Base-by-base conservation (phyloP, 148 eudicot genomes). In the Agrostemma githago region DNA sequence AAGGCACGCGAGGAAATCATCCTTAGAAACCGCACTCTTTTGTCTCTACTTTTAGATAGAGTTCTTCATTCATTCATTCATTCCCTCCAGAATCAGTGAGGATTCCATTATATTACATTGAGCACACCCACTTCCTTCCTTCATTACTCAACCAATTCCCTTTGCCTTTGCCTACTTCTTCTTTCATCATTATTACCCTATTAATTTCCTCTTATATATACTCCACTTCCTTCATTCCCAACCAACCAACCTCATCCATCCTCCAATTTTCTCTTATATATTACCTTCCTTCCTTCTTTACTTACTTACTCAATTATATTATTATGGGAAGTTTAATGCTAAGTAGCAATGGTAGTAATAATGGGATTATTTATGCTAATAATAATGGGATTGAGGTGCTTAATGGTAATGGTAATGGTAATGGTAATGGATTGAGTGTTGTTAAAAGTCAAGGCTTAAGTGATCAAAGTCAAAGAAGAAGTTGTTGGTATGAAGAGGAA, bases 401-500 rank as follows among this genome's bases (percentile, higher is more conserved):
- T 26, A 26, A 26, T 82, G 85, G 85, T 20, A 46, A 20, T 68
- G 12, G 69, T 9, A 41, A 38, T 63, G 66, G 34, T 26, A 64
- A 64, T 66, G 70, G 70, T n/a, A 84, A 85, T 82, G 89, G 88
- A 51, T 34, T 72, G 58, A 81, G 80, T 84, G 88, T 82, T 37
- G 82, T 84, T 74, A 79, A 66, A n/a, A 79, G 62, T 20, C 70
- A 71, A 78, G 53, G 80, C 40, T 59, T 68, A 16, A 83, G 78
- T 40, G 74, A 77, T 14, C 89, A 76, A 68, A 80, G 72, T 5
- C 85, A 87, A 59, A 88, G 96, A 74, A 90, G 87, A 80, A 88
- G 91, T 76, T 92, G 97, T 77, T 92, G 97, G 97, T 92, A 92
- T 81, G 96, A 92, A 75, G 97, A 92, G 79, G 97, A 92, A 81